Conservation (phyloP, 805 yeast genomes). For the Isabelozyma gotoi region DNA sequence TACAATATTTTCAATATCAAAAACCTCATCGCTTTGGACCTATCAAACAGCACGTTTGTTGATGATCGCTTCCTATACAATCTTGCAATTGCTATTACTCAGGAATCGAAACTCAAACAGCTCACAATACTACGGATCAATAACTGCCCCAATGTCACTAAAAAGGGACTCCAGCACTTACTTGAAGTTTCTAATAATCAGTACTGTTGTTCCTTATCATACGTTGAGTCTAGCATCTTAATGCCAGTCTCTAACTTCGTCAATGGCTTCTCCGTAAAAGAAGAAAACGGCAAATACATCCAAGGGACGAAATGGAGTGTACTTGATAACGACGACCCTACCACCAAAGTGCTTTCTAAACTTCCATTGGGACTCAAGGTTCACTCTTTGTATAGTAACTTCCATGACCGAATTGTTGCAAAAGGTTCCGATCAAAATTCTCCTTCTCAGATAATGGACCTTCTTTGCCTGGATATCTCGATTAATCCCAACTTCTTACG, state of each 20-base stretch:
- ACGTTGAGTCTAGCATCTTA: constrained; percentile 14
- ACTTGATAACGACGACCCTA: constrained; percentile 9
- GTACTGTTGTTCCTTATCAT: constrained; percentile 6
- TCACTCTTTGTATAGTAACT: constrained; percentile 15
- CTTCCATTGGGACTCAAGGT: constrained; percentile 26
- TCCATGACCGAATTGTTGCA: constrained; percentile 6
- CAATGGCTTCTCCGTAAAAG: background rate
- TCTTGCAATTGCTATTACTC: constrained; percentile 15
- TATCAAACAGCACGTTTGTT: constrained; percentile 25
- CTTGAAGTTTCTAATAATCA: constrained; percentile 5
- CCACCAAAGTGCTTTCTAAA: constrained; percentile 11
- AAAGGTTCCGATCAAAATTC: background rate
- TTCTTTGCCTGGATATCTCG: constrained; percentile 2
- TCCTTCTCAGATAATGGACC: background rate
- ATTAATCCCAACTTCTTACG: constrained; percentile 3
- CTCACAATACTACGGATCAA: constrained; percentile 21
- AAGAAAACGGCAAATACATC: constrained; percentile 6
- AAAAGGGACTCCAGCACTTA: constrained; percentile 9
- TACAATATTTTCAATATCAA: constrained; percentile 25
- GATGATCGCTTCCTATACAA: constrained; percentile 32
- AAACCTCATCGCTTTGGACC: constrained; percentile 25
- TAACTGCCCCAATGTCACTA: constrained; percentile 18
- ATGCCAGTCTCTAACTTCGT: background rate
- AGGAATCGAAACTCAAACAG: constrained; percentile 13
- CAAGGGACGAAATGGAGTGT: constrained; percentile 23